Conservation (phyloP, 2,329 filamentous ascomycete species). For the Scedosporium apiospermum region DNA sequence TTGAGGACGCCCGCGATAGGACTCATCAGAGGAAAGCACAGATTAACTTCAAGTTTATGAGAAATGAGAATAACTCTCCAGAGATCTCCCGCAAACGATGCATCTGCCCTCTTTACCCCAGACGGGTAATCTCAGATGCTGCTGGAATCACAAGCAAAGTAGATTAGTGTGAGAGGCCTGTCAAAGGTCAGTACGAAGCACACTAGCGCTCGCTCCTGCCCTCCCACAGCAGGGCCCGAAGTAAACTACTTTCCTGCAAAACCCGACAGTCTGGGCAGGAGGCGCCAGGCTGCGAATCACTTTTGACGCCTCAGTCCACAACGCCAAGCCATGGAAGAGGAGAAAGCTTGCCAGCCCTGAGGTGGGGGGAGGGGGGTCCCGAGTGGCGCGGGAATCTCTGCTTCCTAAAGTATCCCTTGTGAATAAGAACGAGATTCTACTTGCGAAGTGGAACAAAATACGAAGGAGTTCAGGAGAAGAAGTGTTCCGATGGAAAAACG, state of each 20-base stretch:
- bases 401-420: not conserved
- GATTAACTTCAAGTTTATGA: no score
- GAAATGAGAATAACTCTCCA: no score
- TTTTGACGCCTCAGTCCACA: not conserved
- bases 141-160: no score
- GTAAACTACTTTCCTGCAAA: not conserved
- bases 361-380: not conserved
- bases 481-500: no score
- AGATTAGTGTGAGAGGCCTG: no score
- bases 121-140: no score
- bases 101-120: no score
- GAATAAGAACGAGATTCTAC: not conserved
- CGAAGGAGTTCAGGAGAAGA: no score
- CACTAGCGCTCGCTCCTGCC: no score
- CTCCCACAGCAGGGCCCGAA: not conserved
- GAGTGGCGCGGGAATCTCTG: not conserved
- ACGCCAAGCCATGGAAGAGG: not conserved
- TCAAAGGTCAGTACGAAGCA: not conserved
- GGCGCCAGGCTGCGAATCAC: not conserved
- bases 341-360: not conserved
- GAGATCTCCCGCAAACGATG: no score
- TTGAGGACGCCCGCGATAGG: no score
- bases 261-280: not conserved
- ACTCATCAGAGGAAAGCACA: no score
- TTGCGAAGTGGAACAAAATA: not conserved